Base-by-base conservation (phyloP, 1,284 basidiomycete genomes). In the Thecaphora thlaspeos region DNA sequence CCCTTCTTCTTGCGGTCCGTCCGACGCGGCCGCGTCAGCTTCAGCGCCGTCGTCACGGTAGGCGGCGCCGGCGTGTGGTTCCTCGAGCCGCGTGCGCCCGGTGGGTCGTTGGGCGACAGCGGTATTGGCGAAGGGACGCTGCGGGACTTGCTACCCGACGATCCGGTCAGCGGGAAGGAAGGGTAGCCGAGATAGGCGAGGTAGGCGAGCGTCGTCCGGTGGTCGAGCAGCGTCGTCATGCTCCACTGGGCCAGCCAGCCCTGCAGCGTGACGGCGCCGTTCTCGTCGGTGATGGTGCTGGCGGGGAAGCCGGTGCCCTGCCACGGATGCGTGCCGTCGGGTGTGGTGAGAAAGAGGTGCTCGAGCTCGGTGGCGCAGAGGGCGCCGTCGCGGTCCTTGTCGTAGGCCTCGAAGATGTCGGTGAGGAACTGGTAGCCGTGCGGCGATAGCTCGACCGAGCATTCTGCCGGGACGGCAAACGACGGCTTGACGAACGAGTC, bases 181-280 rank as follows among this genome's bases (percentile, higher is more conserved):
- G 88, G 86, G 76, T 91, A 93, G 37, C 89, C 91, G 32, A 93
- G 83, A 75, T 97, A 95, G 17, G 93, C 93, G n/a, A 98, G 87
- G 78, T 96, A 97, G 22, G 91, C 88, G 21, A 98, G 82, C 0
- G 94, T 95, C 21, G 88, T 89, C 75, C 87, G 88, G 70, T 93
- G 88, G 72, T 96, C 90, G 17, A 98, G 83, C 2, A 98, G 82
- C 1, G 94, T 98, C 1, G 92, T 95, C 93, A 97, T 96, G 76
- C 90, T 95, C 94, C 94, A 98, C 77, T 97, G 93, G 22, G 94
- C 94, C 17, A 98, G 82, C 94, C 94, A 98, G 8, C 91, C 91
- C 80, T 97, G 94, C 44, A 98, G 80, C 17, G 94, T 97, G 15
- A 97, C 90, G 11, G 89, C 86, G 10, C 91, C 92, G 39, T 85